Conservation (phyloP, 176 grass and related monocot species). For the Paspalum notatum region DNA sequence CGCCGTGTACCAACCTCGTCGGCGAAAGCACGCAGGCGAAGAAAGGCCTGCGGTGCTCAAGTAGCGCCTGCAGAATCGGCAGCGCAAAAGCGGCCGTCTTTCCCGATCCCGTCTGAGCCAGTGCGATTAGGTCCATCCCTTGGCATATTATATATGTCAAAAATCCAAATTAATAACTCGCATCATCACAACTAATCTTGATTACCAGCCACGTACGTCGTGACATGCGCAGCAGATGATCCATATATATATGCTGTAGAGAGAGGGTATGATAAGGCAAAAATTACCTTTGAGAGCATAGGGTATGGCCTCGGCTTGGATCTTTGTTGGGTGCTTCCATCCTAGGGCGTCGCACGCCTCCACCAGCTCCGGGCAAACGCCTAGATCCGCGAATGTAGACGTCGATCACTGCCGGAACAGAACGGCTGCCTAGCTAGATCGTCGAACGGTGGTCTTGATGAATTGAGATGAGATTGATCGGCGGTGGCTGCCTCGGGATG, state of each 20-base stretch:
- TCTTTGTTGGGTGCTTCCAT: not conserved
- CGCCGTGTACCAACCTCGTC: slow-evolving; percentile 56
- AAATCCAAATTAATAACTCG: not conserved
- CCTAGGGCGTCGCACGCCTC: not conserved
- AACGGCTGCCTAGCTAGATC: too few relatives aligned
- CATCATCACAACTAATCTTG: not conserved
- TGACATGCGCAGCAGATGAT: too few relatives aligned
- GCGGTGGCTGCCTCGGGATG: too few relatives aligned
- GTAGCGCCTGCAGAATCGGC: slow-evolving; percentile 71
- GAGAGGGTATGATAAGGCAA: not conserved
- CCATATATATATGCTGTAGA: not conserved
- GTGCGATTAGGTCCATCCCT: slow-evolving; percentile 78
- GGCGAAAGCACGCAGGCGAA: slow-evolving; percentile 78
- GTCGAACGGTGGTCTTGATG: too few relatives aligned
- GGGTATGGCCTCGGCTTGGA: slow-evolving; percentile 36
- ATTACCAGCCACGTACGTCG: not conserved
- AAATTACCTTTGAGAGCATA: slow-evolving; percentile 52
- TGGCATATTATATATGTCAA: not conserved
- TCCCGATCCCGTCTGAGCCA: slow-evolving; percentile 90
- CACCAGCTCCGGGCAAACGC: not conserved
- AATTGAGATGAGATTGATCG: too few relatives aligned
- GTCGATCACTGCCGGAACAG: too few relatives aligned
- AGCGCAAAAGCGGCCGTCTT: slow-evolving; percentile 87
- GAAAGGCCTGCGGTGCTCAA: slow-evolving; percentile 56
- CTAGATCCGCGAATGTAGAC: not conserved